phyloP scores from a whole-genome alignment of 345 rosid species.

The Camelina neglecta region DNA sequence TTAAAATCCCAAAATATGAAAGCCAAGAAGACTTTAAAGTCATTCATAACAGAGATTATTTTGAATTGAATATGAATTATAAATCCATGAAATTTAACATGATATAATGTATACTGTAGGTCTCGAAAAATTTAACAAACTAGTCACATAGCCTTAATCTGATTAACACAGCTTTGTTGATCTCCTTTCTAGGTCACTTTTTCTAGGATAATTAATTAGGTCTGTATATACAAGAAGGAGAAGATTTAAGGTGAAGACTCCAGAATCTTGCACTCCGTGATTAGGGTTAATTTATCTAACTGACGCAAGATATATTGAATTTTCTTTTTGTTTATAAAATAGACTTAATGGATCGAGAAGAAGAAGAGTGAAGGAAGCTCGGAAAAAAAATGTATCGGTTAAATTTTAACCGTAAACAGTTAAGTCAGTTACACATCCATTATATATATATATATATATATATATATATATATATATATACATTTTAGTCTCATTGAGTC shows the following conservation, averaged over 20 bases:
- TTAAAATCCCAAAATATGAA: not conserved
- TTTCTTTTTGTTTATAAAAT: too few species aligned
- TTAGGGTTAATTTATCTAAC: conserved; percentile 26
- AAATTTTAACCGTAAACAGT: not conserved
- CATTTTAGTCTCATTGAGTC: not conserved
- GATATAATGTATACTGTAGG: too few species aligned
- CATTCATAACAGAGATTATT: not conserved
- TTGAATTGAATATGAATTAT: too few species aligned
- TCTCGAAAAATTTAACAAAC: not conserved
- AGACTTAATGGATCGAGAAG: not conserved
- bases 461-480: not conserved
- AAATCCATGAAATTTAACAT: not conserved
- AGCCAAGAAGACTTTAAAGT: not conserved
- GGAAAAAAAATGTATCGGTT: not conserved
- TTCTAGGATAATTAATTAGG: not conserved
- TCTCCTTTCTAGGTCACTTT: conserved; percentile 1
- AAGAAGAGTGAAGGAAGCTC: not conserved
- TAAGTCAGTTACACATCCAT: not conserved
- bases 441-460: not conserved
- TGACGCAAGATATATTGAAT: too few species aligned
- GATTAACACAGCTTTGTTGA: conserved; percentile 14
- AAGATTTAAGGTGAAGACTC: conserved; percentile 2
- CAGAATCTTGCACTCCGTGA: conserved; percentile 26
- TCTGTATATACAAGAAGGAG: not conserved
- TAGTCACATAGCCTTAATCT: conserved; percentile 18